Evolutionary conservation across 1,284 basidiomycete species (phyloP).

Genomic region (Microbotryum lychnidis-dioicae): DNA sequence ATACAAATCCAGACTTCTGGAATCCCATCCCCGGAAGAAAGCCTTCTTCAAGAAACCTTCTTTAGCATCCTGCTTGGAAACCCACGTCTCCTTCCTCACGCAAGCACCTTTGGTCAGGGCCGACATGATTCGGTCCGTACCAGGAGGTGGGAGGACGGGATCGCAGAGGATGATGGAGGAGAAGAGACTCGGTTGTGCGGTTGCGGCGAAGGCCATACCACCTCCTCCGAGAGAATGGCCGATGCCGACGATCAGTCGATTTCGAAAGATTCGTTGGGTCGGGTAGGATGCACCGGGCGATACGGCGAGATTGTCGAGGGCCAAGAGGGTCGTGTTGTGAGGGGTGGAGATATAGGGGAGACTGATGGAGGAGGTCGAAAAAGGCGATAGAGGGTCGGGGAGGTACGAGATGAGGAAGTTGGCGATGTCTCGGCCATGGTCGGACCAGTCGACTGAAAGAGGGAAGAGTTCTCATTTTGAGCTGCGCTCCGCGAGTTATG

Average conservation of each 20-base stretch:
- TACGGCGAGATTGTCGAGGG: constrained; percentile 16
- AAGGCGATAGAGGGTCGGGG: constrained; percentile 31
- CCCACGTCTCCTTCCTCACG: constrained; percentile 28
- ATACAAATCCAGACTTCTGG: constrained; percentile 57
- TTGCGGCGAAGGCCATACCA: constrained; percentile 28
- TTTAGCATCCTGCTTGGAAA: constrained; percentile 54
- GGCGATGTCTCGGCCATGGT: constrained; percentile 62
- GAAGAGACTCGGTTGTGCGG: constrained; percentile 60
- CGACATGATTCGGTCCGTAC: constrained; percentile 33
- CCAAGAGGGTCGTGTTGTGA: background rate
- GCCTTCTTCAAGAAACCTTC: constrained; percentile 48
- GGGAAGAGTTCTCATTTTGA: constrained; percentile 2
- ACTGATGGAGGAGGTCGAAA: background rate
- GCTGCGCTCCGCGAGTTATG: background rate
- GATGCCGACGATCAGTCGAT: constrained; percentile 50
- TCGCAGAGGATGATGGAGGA: constrained; percentile 67
- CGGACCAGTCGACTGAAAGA: constrained; percentile 56
- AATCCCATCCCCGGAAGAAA: constrained; percentile 69
- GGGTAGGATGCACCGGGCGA: constrained; percentile 1
- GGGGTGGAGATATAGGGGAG: background rate
- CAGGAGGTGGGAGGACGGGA: constrained; percentile 53
- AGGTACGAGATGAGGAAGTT: constrained; percentile 59
- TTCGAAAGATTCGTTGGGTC: constrained; percentile 37
- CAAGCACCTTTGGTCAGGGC: constrained; percentile 25
- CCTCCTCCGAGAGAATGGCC: constrained; percentile 79